Conservation (phyloP, 2,329 filamentous ascomycete species). For the Aspergillus pseudoviridinutans region DNA sequence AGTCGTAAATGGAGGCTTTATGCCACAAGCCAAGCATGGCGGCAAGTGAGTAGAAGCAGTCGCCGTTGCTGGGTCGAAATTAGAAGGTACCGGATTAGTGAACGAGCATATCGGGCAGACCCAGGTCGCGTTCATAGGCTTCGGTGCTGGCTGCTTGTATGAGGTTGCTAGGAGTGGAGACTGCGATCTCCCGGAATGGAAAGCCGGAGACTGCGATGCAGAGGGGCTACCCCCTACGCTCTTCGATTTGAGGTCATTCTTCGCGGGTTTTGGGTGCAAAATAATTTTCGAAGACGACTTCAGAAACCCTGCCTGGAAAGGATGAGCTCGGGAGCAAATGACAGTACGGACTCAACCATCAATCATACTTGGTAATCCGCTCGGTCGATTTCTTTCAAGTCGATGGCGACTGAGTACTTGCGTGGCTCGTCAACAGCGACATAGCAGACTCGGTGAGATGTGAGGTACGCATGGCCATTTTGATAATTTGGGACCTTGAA, state of each 20-base stretch:
- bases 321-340: conserved; percentile 11
- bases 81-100: conserved; percentile 86
- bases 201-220: conserved; percentile 24
- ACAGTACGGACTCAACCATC: conserved; percentile 4
- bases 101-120: conserved; percentile 95
- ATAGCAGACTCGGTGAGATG: conserved; percentile 92
- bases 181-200: conserved; percentile 30
- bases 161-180: conserved; percentile 29
- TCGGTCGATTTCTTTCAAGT: conserved; percentile 85
- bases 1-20: conserved; percentile 79
- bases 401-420: conserved; percentile 76
- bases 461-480: conserved; percentile 93
- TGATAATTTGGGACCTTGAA: conserved; percentile 93
- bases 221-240: conserved; percentile 44
- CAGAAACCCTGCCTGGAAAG: conserved; percentile 72
- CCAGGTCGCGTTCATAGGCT: conserved; percentile 68
- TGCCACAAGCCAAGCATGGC: conserved; percentile 87
- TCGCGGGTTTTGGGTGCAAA: conserved; percentile 74
- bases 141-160: conserved; percentile 32
- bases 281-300: conserved; percentile 95
- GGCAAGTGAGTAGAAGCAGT: conserved; percentile 75
- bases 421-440: conserved; percentile 84
- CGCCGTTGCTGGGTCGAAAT: conserved; percentile 82
- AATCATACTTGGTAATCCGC: conserved; percentile 76
- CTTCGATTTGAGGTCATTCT: conserved; percentile 57